Base-by-base conservation (phyloP, 208 protist species). In the Borovskyia barvae region DNA sequence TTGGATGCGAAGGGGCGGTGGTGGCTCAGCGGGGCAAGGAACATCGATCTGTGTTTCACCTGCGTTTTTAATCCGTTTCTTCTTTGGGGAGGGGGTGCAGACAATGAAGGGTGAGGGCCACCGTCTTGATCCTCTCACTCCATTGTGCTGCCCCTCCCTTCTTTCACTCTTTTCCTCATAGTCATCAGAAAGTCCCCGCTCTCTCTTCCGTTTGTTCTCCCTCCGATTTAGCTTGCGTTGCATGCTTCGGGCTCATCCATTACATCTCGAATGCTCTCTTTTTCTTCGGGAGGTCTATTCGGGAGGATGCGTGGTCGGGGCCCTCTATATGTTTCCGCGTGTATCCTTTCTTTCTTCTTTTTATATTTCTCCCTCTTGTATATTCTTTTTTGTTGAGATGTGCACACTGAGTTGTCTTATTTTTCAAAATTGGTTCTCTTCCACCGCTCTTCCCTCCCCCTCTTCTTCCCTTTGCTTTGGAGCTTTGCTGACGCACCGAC, bases 401-500 rank as follows among this genome's bases (percentile, higher is more conserved):
- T 32, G 14, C 39, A 19, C 8, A 6, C 15, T 6, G 9, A 19
- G 17, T 52, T 33, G 11, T 37, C 35, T 35, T 61, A 24, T 67
- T 22, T 4, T 32, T 51, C 8, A 32, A 60, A 60, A 4, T 40
- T 46, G 24, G 15, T n/a, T 47, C 28, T 22, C 39, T 36, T 62
- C n/a, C 45, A 5, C 35, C n/a, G 5, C 39, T 12, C 22, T 46
- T 33, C 39, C 35, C 37, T 26, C 8, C 41, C 17, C 8, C 4
- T 49, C 29, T 40, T 46, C 35, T 28, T 37, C 30, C 22, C 19
- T 40, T 52, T 43, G 14, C 17, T 52, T 54, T 52, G 9, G 25
- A 35, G 17, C 36, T 62, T 2, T 17, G 4, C 30, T 35, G 24
- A 53, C 5, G 35, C 30, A 40, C 11, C 5, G n/a, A 55, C 49